Evolutionary conservation across 1,284 basidiomycete species (phyloP), one percentile per base, ranked within the genome.

Genomic region (Chalciporus sp.): DNA sequence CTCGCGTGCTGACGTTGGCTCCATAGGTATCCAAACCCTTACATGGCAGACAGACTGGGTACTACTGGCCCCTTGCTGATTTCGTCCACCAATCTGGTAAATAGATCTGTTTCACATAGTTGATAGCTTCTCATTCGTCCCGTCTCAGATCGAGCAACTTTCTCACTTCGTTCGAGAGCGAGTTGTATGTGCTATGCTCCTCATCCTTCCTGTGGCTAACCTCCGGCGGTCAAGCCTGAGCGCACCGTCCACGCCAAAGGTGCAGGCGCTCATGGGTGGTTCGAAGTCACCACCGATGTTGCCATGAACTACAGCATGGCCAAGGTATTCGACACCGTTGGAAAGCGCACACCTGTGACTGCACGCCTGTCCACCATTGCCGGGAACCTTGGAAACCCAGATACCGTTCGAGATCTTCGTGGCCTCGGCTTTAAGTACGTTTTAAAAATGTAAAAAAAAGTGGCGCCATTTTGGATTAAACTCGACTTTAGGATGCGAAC

Each of bases 151-250:
- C 48, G 77, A 83, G 59, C 66, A 77, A 9, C 70, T 84, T 35
- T 75, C 79, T n/a, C 78, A 83, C 61, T 84, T 84, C 62, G 78
- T 78, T 62, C 75, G 81, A 42, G 83, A 85, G 70, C 75, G 82
- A 45, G 73, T 74, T 31, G 58, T 65, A 48, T 45, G 58, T 55
- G 1, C 7, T 16, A 8, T 31, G 28, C 16, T 17, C 7, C 4
- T 12, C 11, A 5, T n/a, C 27, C 17, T 17, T 33, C 1, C 7
- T 41, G 11, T n/a, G 10, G 2, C 42, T 53, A 7, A 60, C 16
- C 11, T 9, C 19, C 27, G 31, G 17, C 23, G 4, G 27, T 48
- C 11, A 33, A 65, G 61, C 72, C 73, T 10, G 73, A 74, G 52
- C 70, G 72, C n/a, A 68, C 70, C 29, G 67, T 78, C 19, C 76